phyloP scores from a whole-genome alignment of 495 filamentous ascomycete genomes.

The Aspergillus olivimuriae region DNA sequence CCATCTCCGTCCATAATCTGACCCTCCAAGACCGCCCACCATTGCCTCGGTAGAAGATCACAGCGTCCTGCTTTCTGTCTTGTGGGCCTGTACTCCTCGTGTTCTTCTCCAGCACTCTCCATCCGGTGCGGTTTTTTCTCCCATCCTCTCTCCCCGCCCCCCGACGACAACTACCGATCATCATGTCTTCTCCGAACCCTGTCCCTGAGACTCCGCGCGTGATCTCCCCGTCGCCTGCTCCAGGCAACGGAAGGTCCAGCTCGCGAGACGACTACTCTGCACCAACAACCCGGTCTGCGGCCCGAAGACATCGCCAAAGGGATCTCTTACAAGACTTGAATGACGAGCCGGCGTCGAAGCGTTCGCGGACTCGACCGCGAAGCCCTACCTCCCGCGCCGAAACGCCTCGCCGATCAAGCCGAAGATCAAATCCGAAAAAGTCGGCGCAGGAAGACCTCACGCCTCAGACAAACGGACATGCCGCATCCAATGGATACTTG shows the following conservation, averaged over 20 bases:
- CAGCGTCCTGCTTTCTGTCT: constrained; percentile 13
- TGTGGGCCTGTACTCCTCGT: constrained; percentile 18
- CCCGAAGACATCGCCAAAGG: constrained; percentile 42
- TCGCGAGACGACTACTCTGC: constrained; percentile 50
- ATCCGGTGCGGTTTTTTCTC: constrained; percentile 43
- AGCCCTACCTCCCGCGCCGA: constrained; percentile 14
- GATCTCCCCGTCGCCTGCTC: constrained; percentile 63
- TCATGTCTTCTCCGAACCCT: constrained; percentile 41
- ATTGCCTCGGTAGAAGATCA: constrained; percentile 18
- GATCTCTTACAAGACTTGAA: constrained; percentile 39
- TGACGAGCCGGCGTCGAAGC: constrained; percentile 30
- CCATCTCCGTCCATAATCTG: constrained; percentile 8
- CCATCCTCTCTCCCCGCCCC: constrained; percentile 42
- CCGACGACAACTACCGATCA: constrained; percentile 23
- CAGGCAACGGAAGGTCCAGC: constrained; percentile 45
- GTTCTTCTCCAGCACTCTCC: constrained; percentile 34
- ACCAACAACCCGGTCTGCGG: constrained; percentile 59
- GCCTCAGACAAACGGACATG: constrained; percentile 34
- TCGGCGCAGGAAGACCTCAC: constrained; percentile 26
- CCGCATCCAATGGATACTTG: constrained; percentile 59
- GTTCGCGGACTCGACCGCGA: constrained; percentile 30
- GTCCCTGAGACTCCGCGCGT: constrained; percentile 63
- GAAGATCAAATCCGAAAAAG: constrained; percentile 41
- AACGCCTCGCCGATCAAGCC: constrained; percentile 32
- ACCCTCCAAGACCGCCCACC: constrained; percentile 14